Evolutionary conservation across 306 rosid genomes (phyloP).

Genomic region (Quercus berberidifolia): DNA sequence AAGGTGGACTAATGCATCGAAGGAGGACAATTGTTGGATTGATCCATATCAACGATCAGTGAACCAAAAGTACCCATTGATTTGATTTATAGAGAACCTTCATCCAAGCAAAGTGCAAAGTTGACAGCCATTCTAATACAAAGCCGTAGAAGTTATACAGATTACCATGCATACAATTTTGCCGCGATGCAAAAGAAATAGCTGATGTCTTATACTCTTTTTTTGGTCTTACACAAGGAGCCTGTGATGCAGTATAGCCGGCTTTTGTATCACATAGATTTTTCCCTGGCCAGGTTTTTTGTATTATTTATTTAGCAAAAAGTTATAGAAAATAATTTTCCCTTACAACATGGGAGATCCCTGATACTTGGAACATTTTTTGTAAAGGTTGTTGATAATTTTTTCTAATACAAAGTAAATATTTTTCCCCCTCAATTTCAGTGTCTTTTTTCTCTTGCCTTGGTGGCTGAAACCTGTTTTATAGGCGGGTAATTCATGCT

Average conservation of each 20-base stretch:
- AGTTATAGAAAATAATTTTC: neutral
- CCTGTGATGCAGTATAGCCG: neutral
- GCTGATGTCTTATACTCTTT: neutral
- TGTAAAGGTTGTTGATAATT: neutral
- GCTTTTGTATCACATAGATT: neutral
- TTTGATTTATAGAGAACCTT: neutral
- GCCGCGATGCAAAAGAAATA: neutral
- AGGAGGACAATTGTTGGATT: constrained; percentile 39
- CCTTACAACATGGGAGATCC: neutral
- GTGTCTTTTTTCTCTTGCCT: no score
- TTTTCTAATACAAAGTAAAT: neutral
- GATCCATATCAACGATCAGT: constrained; percentile 46
- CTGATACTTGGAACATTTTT: neutral
- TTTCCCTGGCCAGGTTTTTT: neutral
- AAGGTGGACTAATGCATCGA: constrained; percentile 40
- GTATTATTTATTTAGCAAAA: neutral
- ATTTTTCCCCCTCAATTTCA: neutral
- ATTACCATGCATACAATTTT: constrained; percentile 2
- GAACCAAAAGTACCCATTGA: constrained; percentile 27
- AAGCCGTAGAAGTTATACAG: constrained; percentile 12
- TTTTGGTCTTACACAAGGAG: neutral
- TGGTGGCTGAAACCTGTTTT: neutral
- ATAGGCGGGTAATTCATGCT: no score
- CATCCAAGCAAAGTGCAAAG: neutral
- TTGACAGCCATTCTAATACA: constrained; percentile 7